Percentiles rank a stretch among this genome's conserved stretches.
Evolutionary conservation across 306 rosid species (phyloP).

Genomic region (Cicer chorassanicum): DNA sequence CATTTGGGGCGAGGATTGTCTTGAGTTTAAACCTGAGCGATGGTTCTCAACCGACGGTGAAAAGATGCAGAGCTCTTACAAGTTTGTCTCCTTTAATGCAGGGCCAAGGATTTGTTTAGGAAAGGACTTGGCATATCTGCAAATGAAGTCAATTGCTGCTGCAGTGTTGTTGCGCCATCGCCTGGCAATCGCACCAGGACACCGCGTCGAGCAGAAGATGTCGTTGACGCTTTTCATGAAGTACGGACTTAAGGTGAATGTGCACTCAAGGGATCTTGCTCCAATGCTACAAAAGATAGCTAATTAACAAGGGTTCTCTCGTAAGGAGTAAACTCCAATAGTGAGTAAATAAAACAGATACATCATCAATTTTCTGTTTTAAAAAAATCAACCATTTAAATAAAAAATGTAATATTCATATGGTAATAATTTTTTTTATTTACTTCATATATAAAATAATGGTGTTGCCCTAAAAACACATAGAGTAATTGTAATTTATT

Average conservation of each 20-base stretch:
- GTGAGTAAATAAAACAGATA: not conserved
- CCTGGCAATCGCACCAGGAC: constrained; percentile 60
- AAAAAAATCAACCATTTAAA: not conserved
- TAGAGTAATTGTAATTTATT: no score
- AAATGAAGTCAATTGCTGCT: constrained; percentile 90
- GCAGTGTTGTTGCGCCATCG: constrained; percentile 75
- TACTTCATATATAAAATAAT: not conserved
- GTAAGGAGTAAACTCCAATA: not conserved
- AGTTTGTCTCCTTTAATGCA: constrained; percentile 76
- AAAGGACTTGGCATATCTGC: constrained; percentile 86
- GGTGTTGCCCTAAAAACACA: not conserved
- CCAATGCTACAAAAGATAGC: constrained; percentile 53
- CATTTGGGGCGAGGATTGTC: constrained; percentile 92
- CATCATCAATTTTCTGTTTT: not conserved
- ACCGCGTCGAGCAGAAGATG: constrained; percentile 92
- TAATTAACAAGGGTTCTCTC: not conserved
- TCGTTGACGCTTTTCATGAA: constrained; percentile 94
- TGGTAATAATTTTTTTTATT: not conserved
- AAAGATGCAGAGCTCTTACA: constrained; percentile 60
- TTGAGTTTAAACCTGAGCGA: constrained; percentile 84
- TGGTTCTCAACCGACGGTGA: constrained; percentile 67
- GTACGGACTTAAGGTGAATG: constrained; percentile 72
- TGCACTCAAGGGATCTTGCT: constrained; percentile 67
- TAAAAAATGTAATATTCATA: not conserved
- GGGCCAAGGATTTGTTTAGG: constrained; percentile 92